Base-by-base conservation (phyloP, 2,329 filamentous ascomycete genomes). In the Periconia digitata region DNA sequence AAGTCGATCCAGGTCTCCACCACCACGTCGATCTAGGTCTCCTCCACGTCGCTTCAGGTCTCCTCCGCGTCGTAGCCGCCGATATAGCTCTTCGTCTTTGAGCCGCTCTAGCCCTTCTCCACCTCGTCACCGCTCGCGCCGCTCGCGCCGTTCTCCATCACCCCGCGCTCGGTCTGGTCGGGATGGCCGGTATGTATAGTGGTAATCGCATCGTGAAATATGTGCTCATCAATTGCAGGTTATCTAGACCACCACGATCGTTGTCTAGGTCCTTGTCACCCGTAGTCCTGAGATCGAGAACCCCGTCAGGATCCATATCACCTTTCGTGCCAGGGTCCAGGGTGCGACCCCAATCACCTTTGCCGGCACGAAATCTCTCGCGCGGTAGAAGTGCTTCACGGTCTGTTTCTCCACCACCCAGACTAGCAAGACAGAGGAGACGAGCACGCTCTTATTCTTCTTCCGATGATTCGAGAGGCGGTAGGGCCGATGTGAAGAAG, bases 221-320 rank as follows among this genome's bases (percentile, higher is more conserved):
- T 77, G 61, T 77, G 77, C 77, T 82, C 79, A 80, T 79, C 71
- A 73, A 75, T 75, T 68, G 72, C 76, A 40, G 38, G 21, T 22
- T 40, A 8, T 40, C 27, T 32, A 32, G 27, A n/a, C n/a, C n/a
- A n/a, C n/a, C n/a, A n/a, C n/a, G n/a, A 10, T 32, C 27, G 27
- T 10, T 32, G 27, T 32, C 27, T 73, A 81, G 65, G 56, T 46
- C 62, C 53, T 64, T 71, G 61, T 74, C 72, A 23, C 21, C 18
- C 16, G 24, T 15, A 41, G 15, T 15, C 37, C 22, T 20, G 7
- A 16, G 17, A 21, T 39, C 37, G 12, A 32, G 27, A 12, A 5
- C 27, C n/a, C 27, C 27, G 3, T 32, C 27, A 5, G n/a, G 10
- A 15, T 32, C 27, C 4, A 32, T 13, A 15, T 32, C 27, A 13